phyloP scores from a whole-genome alignment of 192 early-diverging fungal species.

The Backusella luteola region DNA sequence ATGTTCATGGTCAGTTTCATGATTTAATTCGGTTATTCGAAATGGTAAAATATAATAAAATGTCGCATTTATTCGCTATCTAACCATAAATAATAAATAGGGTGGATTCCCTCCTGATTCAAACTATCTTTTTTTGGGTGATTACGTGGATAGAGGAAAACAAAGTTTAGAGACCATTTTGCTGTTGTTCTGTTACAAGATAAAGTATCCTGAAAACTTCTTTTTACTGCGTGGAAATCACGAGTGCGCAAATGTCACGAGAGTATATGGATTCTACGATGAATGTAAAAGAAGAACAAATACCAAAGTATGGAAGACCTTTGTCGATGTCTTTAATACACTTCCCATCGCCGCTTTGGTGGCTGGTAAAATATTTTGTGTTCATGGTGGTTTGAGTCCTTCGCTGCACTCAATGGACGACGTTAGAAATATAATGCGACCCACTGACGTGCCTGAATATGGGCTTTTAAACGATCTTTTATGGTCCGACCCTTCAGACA shows the following conservation, averaged over 20 bases:
- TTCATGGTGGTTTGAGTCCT: conserved; percentile 92
- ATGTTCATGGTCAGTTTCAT: conserved; percentile 94
- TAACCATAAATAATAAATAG: background rate
- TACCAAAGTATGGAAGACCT: conserved; percentile 88
- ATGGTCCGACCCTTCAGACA: conserved; percentile 92
- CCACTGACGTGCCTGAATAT: conserved; percentile 89
- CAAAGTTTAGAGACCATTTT: conserved; percentile 94
- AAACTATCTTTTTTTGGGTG: conserved; percentile 94
- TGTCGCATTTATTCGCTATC: background rate
- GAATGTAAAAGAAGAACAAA: conserved; percentile 90
- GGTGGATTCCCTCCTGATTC: conserved; percentile 89
- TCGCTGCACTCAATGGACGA: conserved; percentile 82
- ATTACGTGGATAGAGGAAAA: conserved; percentile 98
- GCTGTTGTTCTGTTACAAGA: conserved; percentile 93
- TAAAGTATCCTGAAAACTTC: conserved; percentile 97
- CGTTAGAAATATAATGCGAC: conserved; percentile 74
- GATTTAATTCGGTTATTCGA: conserved; percentile 93
- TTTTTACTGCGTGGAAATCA: conserved; percentile 96
- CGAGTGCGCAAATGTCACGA: conserved; percentile 90
- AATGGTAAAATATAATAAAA: conserved; percentile 48
- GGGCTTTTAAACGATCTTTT: conserved; percentile 90
- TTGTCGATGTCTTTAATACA: conserved; percentile 90
- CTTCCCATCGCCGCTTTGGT: conserved; percentile 91
- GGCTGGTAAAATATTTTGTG: conserved; percentile 92
- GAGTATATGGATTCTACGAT: conserved; percentile 96